phyloP scores from a whole-genome alignment of 2,329 filamentous ascomycete species.

The Monosporascus sp. region DNA sequence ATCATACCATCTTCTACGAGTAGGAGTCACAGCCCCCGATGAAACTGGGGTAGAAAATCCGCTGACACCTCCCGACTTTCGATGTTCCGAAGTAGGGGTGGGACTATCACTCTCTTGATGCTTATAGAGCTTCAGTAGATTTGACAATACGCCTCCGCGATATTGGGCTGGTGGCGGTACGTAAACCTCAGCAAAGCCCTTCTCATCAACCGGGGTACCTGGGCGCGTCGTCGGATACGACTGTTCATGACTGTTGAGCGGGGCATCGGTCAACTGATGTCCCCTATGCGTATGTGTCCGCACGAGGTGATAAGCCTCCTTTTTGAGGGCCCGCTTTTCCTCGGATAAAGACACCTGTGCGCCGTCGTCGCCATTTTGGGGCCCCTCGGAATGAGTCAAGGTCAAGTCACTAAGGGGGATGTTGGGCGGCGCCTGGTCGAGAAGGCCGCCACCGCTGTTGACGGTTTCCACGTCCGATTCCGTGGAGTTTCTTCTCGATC shows the following conservation, averaged over 20 bases:
- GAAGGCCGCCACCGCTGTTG: constrained; percentile 21
- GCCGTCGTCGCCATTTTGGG: constrained; percentile 4
- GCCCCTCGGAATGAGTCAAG: constrained; percentile 9
- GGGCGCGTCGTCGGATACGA: constrained; percentile 6
- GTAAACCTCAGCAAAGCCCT: constrained; percentile 32
- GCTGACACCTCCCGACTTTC: constrained; percentile 21
- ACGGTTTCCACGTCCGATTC: constrained; percentile 30
- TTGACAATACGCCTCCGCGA: constrained; percentile 39
- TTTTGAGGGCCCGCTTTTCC: constrained; percentile 23
- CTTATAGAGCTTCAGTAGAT: constrained; percentile 42
- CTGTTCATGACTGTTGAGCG: constrained; percentile 3
- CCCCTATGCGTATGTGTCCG: constrained; percentile 32
- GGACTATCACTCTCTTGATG: constrained; percentile 22
- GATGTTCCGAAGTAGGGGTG: constrained; percentile 18
- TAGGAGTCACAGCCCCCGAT: constrained; percentile 37
- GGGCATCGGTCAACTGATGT: constrained; percentile 12
- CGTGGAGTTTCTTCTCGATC: constrained; percentile 29
- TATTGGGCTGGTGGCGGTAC: constrained; percentile 36
- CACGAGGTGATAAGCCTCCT: constrained; percentile 38
- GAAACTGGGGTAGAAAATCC: constrained; percentile 29
- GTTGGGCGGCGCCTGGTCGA: constrained; percentile 13
- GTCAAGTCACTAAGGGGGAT: constrained; percentile 29
- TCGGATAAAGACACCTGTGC: constrained; percentile 12
- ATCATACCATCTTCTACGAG: constrained; percentile 42
- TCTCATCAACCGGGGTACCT: constrained; percentile 27